Conservation (phyloP, 208 protist genomes). For the Leishmania guyanensis region DNA sequence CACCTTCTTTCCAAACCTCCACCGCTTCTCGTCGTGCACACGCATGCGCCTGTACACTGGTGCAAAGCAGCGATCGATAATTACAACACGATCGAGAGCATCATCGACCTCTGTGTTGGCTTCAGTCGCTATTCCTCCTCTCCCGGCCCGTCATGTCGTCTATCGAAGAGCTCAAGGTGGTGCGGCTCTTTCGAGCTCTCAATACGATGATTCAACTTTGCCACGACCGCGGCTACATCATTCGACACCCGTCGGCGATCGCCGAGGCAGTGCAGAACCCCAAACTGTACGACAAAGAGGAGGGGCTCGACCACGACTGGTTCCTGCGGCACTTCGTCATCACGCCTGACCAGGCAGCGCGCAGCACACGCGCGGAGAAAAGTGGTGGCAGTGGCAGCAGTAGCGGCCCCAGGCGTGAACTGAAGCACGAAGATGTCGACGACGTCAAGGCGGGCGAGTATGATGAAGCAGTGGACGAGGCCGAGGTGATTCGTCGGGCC, state of each 20-base stretch:
- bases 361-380: slow-evolving; percentile 19
- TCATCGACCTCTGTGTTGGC: not conserved
- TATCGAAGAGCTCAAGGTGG: slow-evolving; percentile 69
- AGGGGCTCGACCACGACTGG: slow-evolving; percentile 71
- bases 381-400: not conserved
- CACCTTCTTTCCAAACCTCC: not conserved
- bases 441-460: slow-evolving; percentile 3
- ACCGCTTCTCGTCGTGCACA: not conserved
- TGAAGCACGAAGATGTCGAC: slow-evolving; percentile 28
- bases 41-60: not conserved
- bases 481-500: slow-evolving; percentile 32
- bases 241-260: slow-evolving; percentile 76
- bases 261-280: slow-evolving; percentile 56
- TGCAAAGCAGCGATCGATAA: not conserved
- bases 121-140: not conserved
- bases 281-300: slow-evolving; percentile 34
- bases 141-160: slow-evolving; percentile 50
- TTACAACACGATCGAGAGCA: not conserved
- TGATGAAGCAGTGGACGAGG: slow-evolving; percentile 25
- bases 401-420: not conserved
- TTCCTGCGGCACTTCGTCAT: slow-evolving; percentile 71
- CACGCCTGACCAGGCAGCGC: slow-evolving; percentile 27
- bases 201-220: slow-evolving; percentile 83
- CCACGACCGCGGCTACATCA: slow-evolving; percentile 70
- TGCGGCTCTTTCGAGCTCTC: slow-evolving; percentile 79